Evolutionary conservation across 2,329 filamentous ascomycete species (phyloP).

Genomic region (Amylocarpus encephaloides): DNA sequence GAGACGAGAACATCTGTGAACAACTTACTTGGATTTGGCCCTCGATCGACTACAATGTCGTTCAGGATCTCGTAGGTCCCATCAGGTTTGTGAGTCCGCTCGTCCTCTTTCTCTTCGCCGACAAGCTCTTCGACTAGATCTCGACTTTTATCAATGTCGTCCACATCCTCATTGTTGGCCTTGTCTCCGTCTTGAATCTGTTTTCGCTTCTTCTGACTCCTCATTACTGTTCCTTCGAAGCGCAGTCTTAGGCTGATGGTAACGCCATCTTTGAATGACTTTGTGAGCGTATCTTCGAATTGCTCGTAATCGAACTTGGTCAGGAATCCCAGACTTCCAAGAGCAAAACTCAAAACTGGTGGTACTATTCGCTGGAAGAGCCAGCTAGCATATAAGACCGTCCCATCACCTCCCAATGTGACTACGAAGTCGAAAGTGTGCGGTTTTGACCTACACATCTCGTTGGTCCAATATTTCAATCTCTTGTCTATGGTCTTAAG

Average conservation of each 20-base stretch:
- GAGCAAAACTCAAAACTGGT: conserved; percentile 82
- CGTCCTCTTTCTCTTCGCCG: conserved; percentile 76
- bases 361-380: conserved; percentile 93
- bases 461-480: conserved; percentile 76
- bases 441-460: conserved; percentile 69
- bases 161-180: conserved; percentile 33
- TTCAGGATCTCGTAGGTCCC: conserved; percentile 87
- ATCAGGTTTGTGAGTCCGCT: conserved; percentile 78
- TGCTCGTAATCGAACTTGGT: conserved; percentile 92
- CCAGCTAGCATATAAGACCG: conserved; percentile 93
- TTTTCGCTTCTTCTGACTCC: conserved; percentile 50
- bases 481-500: conserved; percentile 33
- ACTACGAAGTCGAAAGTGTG: conserved; percentile 92
- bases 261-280: conserved; percentile 74
- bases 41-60: conserved; percentile 91
- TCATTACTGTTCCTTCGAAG: conserved; percentile 93
- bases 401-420: conserved; percentile 91
- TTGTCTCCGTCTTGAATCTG: conserved; percentile 23
- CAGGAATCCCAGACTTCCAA: conserved; percentile 89
- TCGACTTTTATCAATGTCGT: conserved; percentile 38
- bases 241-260: conserved; percentile 81
- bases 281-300: conserved; percentile 61
- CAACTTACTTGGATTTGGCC: conserved; percentile 81
- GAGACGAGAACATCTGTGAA: neutral
- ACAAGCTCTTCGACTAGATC: conserved; percentile 87